A percentile compares a stretch with the other conserved stretches of the same genome.
Conservation (phyloP, 2,329 filamentous ascomycete genomes). For the Microcera coccophila region DNA sequence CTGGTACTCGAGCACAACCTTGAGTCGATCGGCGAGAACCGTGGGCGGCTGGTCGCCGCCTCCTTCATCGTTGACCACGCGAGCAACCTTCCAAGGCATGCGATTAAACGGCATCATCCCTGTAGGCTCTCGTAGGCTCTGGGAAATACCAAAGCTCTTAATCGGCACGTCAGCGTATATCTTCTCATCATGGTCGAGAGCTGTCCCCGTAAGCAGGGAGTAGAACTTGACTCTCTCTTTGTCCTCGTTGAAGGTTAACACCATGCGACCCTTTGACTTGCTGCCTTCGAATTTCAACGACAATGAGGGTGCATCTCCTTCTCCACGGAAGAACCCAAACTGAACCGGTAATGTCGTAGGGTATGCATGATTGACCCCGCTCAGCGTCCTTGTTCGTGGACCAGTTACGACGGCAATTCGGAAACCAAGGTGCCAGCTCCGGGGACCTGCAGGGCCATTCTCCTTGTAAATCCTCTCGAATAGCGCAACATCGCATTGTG, state of each 20-base stretch:
- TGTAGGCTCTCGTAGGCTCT: constrained; percentile 48
- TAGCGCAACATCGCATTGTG: constrained; percentile 66
- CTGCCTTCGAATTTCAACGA: constrained; percentile 67
- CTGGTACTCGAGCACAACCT: constrained; percentile 70
- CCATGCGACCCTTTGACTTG: constrained; percentile 64
- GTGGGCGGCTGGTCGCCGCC: constrained; percentile 58
- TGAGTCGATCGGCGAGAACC: constrained; percentile 71
- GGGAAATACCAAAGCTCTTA: constrained; percentile 59
- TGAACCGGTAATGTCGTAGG: constrained; percentile 64
- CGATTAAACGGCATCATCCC: constrained; percentile 48
- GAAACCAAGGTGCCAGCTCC: constrained; percentile 73
- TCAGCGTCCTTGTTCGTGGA: constrained; percentile 71
- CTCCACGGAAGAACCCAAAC: constrained; percentile 72
- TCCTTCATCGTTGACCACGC: constrained; percentile 69
- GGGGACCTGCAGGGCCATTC: constrained; percentile 66
- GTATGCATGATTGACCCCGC: constrained; percentile 68
- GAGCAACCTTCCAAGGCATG: constrained; percentile 62
- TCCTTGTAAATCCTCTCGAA: constrained; percentile 70
- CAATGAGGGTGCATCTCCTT: constrained; percentile 65
- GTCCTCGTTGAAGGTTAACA: constrained; percentile 72
- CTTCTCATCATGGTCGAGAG: constrained; percentile 63
- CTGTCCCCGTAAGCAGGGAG: constrained; percentile 67
- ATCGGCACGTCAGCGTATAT: constrained; percentile 68
- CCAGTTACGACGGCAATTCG: constrained; percentile 75
- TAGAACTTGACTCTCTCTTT: constrained; percentile 69